Base-by-base conservation (phyloP, 2,329 filamentous ascomycete species). In the Macroventuria anomochaeta region DNA sequence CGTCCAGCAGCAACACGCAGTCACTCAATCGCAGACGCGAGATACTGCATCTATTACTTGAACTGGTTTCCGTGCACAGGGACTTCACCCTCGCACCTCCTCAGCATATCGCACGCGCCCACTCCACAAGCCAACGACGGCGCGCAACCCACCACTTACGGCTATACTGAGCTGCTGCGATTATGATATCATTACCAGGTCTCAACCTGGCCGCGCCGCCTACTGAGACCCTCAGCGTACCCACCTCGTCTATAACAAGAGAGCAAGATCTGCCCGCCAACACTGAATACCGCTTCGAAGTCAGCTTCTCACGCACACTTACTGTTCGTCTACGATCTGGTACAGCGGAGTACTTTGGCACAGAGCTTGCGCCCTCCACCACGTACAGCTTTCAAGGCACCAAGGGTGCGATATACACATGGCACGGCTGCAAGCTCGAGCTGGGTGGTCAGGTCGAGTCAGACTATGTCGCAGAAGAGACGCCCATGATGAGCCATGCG, bases 281-380 rank as follows among this genome's bases (percentile, higher is more conserved):
- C 58, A 76, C 77, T 31, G 80, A 82, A 71, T 76, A 71, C 59
- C 75, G 75, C 58, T 77, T 77, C 64, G 75, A 77, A 61, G 73
- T 74, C 51, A 51, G 64, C 47, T 76, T 75, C 65, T 53, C 61
- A 2, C 65, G 64, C 23, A 63, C 64, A 15, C 62, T 76, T 28
- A 68, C 66, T 11, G 67, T 81, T 62, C 76, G 92, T 79, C 81
- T 97, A 21, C 77, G 91, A 50, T 85, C 83, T 28, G 95, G 95
- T 57, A 91, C 88, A 1, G 95, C 93, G 41, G 95, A 99, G 75
- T 86, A 96, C 69, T 96, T 97, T 72, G 95, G 95, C 71, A 93
- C 93, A 49, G 95, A 99, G 77, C 88, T 99, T 36, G 92, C 92
- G 10, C 83, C 85, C 8, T 89, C 88, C 51, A 88, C 89, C 44